These are phyloP conservation scores for Botrytis sinoallii DNA, from an alignment of 2,329 filamentous ascomycete genomes.

Conservation along the genomic window DNA sequence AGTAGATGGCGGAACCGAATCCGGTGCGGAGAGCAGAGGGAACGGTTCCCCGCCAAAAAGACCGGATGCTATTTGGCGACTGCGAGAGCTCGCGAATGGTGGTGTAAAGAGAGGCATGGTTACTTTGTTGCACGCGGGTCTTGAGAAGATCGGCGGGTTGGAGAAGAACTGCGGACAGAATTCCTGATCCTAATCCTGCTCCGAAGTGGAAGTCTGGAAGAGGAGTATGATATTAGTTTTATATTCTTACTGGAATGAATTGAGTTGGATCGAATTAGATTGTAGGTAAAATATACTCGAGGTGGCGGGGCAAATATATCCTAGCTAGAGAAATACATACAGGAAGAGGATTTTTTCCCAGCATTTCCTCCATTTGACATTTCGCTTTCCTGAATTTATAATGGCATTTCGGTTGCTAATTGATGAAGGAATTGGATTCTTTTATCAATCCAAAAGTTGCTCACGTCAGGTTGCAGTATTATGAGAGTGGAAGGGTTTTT, in stretches of 20 bases:
- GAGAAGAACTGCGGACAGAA: slow-evolving; percentile 83
- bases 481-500: background rate
- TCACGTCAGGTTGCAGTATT: slow-evolving; percentile 15
- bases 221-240: background rate
- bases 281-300: background rate
- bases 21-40: slow-evolving; percentile 93
- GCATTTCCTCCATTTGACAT: slow-evolving; percentile 52
- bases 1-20: slow-evolving; percentile 90
- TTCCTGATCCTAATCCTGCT: slow-evolving; percentile 82
- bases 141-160: slow-evolving; percentile 96
- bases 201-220: slow-evolving; percentile 74
- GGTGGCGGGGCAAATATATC: background rate
- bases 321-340: slow-evolving; percentile 37
- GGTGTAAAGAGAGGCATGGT: slow-evolving; percentile 62
- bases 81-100: slow-evolving; percentile 68
- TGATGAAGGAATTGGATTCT: background rate
- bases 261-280: background rate
- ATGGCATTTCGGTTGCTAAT: slow-evolving; percentile 25
- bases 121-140: slow-evolving; percentile 89
- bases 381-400: slow-evolving; percentile 28
- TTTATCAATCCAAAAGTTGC: background rate
- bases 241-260: background rate
- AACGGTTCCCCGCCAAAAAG: slow-evolving; percentile 88
- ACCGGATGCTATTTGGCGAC: slow-evolving; percentile 60
- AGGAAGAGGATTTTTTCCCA: slow-evolving; percentile 49